A percentile compares a stretch with the other conserved stretches of the same genome.
Evolutionary conservation across 2,329 filamentous ascomycete species (phyloP).

Genomic region (Cordyceps fumosorosea): DNA sequence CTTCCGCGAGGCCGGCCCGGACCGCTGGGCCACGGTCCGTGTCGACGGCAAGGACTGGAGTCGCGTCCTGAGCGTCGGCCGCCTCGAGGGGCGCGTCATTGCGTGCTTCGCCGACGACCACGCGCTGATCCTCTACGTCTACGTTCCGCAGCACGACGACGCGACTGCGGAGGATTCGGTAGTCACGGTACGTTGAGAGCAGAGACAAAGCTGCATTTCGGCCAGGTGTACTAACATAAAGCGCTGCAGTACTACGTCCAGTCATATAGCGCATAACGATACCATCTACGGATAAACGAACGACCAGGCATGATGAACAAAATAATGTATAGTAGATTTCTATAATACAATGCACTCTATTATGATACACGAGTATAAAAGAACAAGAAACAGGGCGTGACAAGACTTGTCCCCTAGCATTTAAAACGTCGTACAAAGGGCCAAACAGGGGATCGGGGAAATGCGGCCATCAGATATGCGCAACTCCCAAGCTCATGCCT

Average conservation of each 20-base stretch:
- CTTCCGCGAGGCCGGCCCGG: constrained; percentile 70
- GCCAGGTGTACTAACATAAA: constrained; percentile 18
- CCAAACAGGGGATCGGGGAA: background rate
- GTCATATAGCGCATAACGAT: constrained; percentile 28
- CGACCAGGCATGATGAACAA: background rate
- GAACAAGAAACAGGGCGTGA: background rate
- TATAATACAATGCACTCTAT: constrained; percentile 10
- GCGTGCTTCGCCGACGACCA: constrained; percentile 81
- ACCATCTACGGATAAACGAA: background rate
- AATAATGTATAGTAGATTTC: constrained; percentile 11
- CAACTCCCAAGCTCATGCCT: background rate
- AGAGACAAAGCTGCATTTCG: too few relatives aligned
- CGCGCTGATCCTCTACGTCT: constrained; percentile 77
- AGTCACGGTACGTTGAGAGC: constrained; percentile 54
- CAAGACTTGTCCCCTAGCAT: background rate
- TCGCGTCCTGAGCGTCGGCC: constrained; percentile 83
- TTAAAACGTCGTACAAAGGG: background rate
- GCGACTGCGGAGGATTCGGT: constrained; percentile 62
- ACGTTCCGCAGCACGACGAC: constrained; percentile 65
- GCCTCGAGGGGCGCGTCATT: constrained; percentile 84
- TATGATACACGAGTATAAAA: constrained; percentile 9
- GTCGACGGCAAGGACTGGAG: constrained; percentile 96
- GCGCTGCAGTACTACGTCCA: constrained; percentile 35
- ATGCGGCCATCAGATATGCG: background rate
- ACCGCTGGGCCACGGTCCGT: constrained; percentile 80